Evolutionary conservation across 75 land plant genomes (phyloP), one percentile per base, ranked within the genome.

Genomic region (Sequoiadendron giganteum): DNA sequence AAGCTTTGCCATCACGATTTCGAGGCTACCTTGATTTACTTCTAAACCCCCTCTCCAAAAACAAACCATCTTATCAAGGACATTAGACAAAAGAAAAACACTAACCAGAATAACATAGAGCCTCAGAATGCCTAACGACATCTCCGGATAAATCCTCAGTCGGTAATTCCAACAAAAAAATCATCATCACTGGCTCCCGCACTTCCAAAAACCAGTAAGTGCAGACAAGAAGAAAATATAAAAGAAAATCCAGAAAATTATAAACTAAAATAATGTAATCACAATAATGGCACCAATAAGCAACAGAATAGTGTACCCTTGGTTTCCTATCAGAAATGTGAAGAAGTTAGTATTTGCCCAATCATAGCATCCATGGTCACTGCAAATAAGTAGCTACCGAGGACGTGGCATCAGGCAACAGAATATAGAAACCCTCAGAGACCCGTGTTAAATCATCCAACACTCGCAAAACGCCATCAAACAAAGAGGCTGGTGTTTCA

Each of bases 291-390:
- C 77, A 75, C 77, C 77, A 32, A 75, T 75, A 34, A 75, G 77
- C 77, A 75, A 75, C 38, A 0, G 38, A 75, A 72, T 2, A 75
- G 1, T 19, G 7, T 14, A 34, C 77, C 77, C 38, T 34, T 34
- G 77, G 77, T 75, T 75, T 75, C 77, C 77, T 75, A 75, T 75
- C 77, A 32, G 77, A 13, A 34, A 75, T 75, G 77, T 75, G 77
- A 75, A 75, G 38, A 75, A 75, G 3, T 75, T 75, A 14, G 2
- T 75, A 30, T 75, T 2, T 75, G 77, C 77, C 77, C 77, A 34
- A 75, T 75, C 77, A 75, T 75, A 75, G 77, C 77, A 75, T 75
- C 77, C 77, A 34, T 10, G 77, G 77, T 75, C 77, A 75, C 38
- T 10, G 77, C 77, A 65, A 13, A 75, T 75, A 10, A 34, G 15